These are phyloP conservation scores for Cadophora malorum DNA, from an alignment of 2,329 filamentous ascomycete genomes.

Conservation along the genomic window DNA sequence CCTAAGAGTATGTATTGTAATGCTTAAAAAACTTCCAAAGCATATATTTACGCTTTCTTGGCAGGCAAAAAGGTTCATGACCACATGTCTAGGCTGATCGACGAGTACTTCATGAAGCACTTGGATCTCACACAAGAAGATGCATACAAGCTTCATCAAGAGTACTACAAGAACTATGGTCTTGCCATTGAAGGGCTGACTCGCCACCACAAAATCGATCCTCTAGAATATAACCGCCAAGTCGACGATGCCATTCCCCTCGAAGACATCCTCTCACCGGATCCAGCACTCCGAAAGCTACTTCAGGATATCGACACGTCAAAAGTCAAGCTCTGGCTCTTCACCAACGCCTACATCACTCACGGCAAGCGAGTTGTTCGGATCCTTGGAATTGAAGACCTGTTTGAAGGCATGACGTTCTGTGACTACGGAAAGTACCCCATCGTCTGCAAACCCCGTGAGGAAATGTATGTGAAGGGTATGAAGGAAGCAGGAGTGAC, in stretches of 20 bases:
- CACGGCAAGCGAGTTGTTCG: slow-evolving; percentile 84
- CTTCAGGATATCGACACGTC: slow-evolving; percentile 81
- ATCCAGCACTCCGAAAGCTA: slow-evolving; percentile 74
- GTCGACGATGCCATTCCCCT: slow-evolving; percentile 95
- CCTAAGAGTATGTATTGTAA: slow-evolving; percentile 73
- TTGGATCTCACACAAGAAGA: slow-evolving; percentile 77
- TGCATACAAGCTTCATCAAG: slow-evolving; percentile 82
- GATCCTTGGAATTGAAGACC: slow-evolving; percentile 80
- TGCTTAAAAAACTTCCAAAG: not conserved
- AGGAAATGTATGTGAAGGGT: slow-evolving; percentile 84
- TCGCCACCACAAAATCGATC: slow-evolving; percentile 92
- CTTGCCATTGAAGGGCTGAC: slow-evolving; percentile 96
- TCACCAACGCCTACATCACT: slow-evolving; percentile 94
- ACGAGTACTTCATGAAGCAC: slow-evolving; percentile 62
- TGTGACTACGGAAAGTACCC: slow-evolving; percentile 82
- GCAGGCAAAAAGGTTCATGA: slow-evolving; percentile 81
- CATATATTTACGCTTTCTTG: slow-evolving; percentile 6
- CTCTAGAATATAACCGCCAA: slow-evolving; percentile 90
- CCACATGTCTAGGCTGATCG: slow-evolving; percentile 85
- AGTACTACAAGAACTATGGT: slow-evolving; percentile 95
- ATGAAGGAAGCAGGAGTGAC: slow-evolving; percentile 82
- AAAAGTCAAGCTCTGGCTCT: slow-evolving; percentile 90
- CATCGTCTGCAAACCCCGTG: slow-evolving; percentile 86
- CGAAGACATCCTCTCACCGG: slow-evolving; percentile 81
- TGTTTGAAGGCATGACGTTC: slow-evolving; percentile 94